A percentile compares a stretch with the other conserved stretches of the same genome.
These are phyloP conservation scores for Rhytidhysteron rufulum DNA, from an alignment of 2,329 filamentous ascomycete genomes.

Conservation along the genomic window DNA sequence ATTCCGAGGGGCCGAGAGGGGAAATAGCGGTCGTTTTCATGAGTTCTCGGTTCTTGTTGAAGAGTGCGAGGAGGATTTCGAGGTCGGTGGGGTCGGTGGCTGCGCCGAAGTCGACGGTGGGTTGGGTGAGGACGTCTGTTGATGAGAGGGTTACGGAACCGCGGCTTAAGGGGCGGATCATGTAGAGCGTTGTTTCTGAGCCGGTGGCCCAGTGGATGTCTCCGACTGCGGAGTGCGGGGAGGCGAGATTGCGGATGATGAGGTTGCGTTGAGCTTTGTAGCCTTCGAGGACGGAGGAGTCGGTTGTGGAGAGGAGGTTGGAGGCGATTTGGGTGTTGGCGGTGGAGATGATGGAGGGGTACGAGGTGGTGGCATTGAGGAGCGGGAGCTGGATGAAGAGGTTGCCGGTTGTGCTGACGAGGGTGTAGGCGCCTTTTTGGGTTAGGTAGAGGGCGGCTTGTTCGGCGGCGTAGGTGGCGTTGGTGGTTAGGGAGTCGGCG, in stretches of 20 bases:
- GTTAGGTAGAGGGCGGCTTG: neutral
- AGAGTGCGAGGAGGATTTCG: slow-evolving; percentile 17
- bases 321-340: neutral
- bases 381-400: slow-evolving; percentile 1
- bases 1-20: slow-evolving; percentile 14
- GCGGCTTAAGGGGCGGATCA: slow-evolving; percentile 9
- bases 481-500: neutral
- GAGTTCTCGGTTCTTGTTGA: slow-evolving; percentile 18
- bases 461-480: slow-evolving; percentile 1
- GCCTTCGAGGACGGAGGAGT: slow-evolving; percentile 3
- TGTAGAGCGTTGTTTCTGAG: neutral
- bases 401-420: neutral
- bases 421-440: neutral
- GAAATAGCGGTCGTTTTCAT: neutral
- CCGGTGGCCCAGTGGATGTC: slow-evolving; percentile 3
- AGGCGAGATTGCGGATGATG: neutral
- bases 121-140: slow-evolving; percentile 16
- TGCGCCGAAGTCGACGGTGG: slow-evolving; percentile 1
- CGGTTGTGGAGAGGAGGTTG: slow-evolving; percentile 4
- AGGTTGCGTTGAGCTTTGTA: slow-evolving; percentile 4
- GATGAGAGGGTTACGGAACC: slow-evolving; percentile 11
- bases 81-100: neutral
- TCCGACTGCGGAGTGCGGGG: neutral
- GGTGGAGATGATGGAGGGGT: neutral
- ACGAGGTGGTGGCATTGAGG: neutral